phyloP scores from a whole-genome alignment of 2,329 filamentous ascomycete genomes.

The Colletotrichum sp. region DNA sequence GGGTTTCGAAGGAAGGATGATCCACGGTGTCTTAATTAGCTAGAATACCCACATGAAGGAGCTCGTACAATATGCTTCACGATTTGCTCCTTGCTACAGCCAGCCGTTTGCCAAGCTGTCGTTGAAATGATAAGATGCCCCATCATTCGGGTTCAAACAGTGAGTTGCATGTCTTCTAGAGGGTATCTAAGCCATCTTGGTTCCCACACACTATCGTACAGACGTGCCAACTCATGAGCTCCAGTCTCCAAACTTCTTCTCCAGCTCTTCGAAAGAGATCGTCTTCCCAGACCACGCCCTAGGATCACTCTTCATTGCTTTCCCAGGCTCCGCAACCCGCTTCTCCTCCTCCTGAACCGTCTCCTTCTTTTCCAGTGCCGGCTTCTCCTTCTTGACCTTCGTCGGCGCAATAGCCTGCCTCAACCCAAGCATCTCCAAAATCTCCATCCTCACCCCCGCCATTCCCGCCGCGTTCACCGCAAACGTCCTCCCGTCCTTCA shows the following conservation, averaged over 20 bases:
- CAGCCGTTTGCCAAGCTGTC: neutral
- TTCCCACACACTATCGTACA: conserved; percentile 8
- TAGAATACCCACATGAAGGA: conserved; percentile 12
- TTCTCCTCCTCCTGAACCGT: neutral
- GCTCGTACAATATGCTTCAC: neutral
- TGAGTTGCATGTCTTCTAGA: neutral
- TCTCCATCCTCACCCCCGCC: conserved; percentile 41
- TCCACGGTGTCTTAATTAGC: neutral
- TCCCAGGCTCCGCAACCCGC: neutral
- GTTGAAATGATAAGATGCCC: neutral
- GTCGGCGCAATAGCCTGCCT: neutral
- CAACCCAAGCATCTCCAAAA: conserved; percentile 46
- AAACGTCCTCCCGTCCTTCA: conserved; percentile 26
- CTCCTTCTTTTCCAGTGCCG: neutral
- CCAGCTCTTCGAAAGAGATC: conserved; percentile 38
- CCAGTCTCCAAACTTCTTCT: conserved; percentile 23
- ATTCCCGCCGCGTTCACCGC: conserved; percentile 37
- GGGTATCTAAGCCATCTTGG: neutral
- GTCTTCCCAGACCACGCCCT: conserved; percentile 34
- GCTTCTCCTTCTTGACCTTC: neutral
- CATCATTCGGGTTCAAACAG: neutral
- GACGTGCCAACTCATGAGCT: neutral
- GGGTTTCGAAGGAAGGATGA: neutral
- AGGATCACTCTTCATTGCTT: conserved; percentile 14
- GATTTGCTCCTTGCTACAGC: neutral